Evolutionary conservation across 2,329 filamentous ascomycete genomes (phyloP).

Genomic region (Fusarium sp.): DNA sequence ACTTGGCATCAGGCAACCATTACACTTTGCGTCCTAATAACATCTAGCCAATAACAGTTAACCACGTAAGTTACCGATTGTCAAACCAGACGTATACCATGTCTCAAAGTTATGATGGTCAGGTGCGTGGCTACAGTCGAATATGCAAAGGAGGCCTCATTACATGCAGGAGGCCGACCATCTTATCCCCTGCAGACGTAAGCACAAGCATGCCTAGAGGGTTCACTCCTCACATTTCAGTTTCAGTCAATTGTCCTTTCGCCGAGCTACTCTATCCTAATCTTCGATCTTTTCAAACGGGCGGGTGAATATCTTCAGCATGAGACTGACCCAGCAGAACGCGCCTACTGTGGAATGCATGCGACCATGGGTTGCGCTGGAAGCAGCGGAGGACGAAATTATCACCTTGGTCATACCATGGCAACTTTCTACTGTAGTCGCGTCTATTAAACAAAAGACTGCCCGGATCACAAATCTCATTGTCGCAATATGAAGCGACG

Average conservation of each 20-base stretch:
- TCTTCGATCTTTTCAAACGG: rapidly evolving
- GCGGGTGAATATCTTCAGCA: background rate
- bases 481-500: background rate
- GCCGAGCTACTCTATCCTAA: background rate
- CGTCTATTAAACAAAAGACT: background rate
- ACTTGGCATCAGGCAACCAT: background rate
- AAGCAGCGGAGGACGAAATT: background rate
- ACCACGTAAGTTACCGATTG: background rate
- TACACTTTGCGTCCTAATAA: background rate
- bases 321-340: background rate
- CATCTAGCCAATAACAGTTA: background rate
- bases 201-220: background rate
- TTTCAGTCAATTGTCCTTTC: background rate
- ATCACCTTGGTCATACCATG: background rate
- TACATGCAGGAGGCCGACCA: background rate
- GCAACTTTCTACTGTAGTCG: background rate
- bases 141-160: background rate
- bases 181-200: background rate
- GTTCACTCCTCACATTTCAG: background rate
- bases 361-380: background rate
- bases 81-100: background rate
- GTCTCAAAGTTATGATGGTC: background rate
- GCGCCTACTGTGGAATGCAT: background rate
- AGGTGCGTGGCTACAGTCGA: background rate
- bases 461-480: background rate